Evolutionary conservation across 1,284 basidiomycete genomes (phyloP), one percentile per base, ranked within the genome.

Genomic region (Mycena sp.): DNA sequence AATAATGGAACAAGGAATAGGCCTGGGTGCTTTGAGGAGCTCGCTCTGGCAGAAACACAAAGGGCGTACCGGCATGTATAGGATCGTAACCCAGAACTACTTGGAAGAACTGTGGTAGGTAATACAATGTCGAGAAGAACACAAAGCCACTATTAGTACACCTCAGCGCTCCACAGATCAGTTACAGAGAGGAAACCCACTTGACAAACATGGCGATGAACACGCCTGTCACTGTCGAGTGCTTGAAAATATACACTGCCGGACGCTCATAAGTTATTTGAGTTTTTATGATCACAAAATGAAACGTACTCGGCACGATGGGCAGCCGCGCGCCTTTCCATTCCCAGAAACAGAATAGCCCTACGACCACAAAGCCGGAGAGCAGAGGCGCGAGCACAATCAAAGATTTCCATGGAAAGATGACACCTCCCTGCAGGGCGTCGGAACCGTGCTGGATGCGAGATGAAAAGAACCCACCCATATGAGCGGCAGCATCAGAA

Each of bases 61-160:
- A 11, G 0, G 35, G 46, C 21, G n/a, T 48, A 64, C 65, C 62
- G 10, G 79, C 79, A 10, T 83, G 83, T 38, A 91, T 85, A 0
- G 90, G 85, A 7, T 84, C 82, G 65, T 83, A 89, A 2, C 86
- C 87, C 19, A 89, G 77, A 3, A 85, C 88, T 3, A 92, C 85
- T 75, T 93, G 91, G 73, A 91, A 90, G 73, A 87, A 93, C 65
- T 91, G 88, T 0, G 91, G 91, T 0, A 93, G 81, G 69, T 91
- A 89, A 70, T 85, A 89, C 11, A 88, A 68, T 2, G 85, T 80
- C 3, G 83, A 86, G 73, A 84, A 88, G 74, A 88, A 87, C 7
- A 87, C 80, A 67, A 87, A 85, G 11, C 87, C 83, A 51, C 83
- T 85, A 63, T n/a, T n/a, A n/a, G n/a, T n/a, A n/a, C n/a, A n/a